These are phyloP conservation scores for Cornus suecica DNA, from an alignment of 148 eudicot species.

Conservation along the genomic window DNA sequence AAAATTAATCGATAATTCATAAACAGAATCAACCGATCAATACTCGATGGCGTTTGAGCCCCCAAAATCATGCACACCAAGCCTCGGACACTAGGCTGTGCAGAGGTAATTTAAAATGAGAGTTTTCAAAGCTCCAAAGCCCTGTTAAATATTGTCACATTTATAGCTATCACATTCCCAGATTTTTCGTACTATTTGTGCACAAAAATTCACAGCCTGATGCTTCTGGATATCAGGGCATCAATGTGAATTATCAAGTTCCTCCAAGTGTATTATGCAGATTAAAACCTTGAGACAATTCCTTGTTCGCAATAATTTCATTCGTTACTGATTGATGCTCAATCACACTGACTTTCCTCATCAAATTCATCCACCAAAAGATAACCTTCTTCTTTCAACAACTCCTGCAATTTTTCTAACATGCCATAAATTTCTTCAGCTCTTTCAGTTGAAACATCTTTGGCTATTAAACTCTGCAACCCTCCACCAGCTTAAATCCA, in stretches of 20 bases:
- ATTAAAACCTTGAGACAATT: neutral
- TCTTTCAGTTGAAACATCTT: constrained; percentile 26
- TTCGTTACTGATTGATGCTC: constrained; percentile 3
- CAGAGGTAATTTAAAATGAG: too few species aligned
- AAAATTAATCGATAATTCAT: neutral
- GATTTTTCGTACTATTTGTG: too few species aligned
- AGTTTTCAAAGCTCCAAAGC: neutral
- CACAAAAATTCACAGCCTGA: too few species aligned
- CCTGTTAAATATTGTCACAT: neutral
- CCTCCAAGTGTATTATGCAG: neutral
- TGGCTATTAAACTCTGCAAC: constrained; percentile 27
- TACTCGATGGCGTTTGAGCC: too few species aligned
- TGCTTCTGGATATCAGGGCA: neutral
- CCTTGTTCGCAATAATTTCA: neutral
- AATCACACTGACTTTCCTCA: constrained; percentile 22
- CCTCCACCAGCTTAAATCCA: constrained; percentile 36
- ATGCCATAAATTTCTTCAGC: constrained; percentile 23
- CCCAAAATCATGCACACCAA: too few species aligned
- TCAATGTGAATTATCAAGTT: neutral
- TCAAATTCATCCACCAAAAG: constrained; percentile 25
- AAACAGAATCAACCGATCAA: neutral
- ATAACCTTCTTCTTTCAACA: constrained; percentile 30
- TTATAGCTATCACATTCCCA: too few species aligned
- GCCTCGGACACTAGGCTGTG: too few species aligned
- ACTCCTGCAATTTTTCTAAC: constrained; percentile 18